Base-by-base conservation (phyloP, 2,329 filamentous ascomycete species). In the Diplodia intermedia region DNA sequence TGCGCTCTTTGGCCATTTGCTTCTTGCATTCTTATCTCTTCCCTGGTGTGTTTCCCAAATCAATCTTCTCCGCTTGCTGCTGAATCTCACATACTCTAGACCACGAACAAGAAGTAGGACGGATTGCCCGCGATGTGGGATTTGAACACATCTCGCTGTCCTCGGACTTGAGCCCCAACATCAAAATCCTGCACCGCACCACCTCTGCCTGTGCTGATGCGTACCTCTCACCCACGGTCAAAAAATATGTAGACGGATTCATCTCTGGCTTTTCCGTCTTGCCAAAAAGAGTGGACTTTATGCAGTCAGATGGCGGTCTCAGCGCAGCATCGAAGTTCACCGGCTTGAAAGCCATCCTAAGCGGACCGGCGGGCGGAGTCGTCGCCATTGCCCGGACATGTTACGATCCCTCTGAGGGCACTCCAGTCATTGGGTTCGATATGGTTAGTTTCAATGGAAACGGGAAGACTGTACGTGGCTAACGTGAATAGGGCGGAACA, bases 351-450 rank as follows among this genome's bases (percentile, higher is more conserved):
- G 75, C 73, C 8, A 73, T 78, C 3, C 66, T 79, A 1, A 75
- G 73, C 43, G 76, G 76, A 2, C 77, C 77, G n/a, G 77, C 77
- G 14, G 77, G 76, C 2, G 77, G 78, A 36, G 77, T 79, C 2
- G 75, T 79, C 0, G 77, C 77, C 4, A 73, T 75, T 60, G 71
- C 73, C 3, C 71, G 73, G 57, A 76, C 77, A 1, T 79, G 70
- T 36, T 79, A 73, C 57, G 74, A 77, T 38, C n/a, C 68, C 0
- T 65, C 72, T 9, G 67, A 68, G 6, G 72, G 53, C n/a, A 72
- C 69, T 8, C 73, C 76, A 5, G 69, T 79, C 1, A 73, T 79
- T 26, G 76, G 76, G 0, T 76, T 75, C 20, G 70, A 75, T 54
- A 73, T 73, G 74, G 65, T 67, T 36, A 54, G 1, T 14, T 23